Evolutionary conservation across 306 rosid species (phyloP), one percentile per base, ranked within the genome.

Genomic region (Casuarina cunninghamiana): DNA sequence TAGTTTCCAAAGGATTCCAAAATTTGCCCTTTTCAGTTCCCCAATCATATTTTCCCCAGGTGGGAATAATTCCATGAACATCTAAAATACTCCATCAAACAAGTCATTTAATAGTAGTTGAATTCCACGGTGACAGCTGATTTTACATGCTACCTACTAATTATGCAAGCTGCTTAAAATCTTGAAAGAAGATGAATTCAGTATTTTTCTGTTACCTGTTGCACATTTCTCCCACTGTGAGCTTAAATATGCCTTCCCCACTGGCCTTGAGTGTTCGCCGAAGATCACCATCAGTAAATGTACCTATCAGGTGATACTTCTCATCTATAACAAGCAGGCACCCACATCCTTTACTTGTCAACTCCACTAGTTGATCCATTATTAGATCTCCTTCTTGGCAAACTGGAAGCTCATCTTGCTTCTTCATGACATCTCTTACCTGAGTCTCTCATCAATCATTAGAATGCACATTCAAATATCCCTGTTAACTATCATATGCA

Each of bases 371-470:
- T 78, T 91, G 96, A 72, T 91, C 98, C 98, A 95, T 91, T 61
- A 95, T 95, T 79, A 93, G 79, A 85, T 91, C 96, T 1, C 86
- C 86, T 89, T 96, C 94, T 72, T 83, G 83, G 87, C 99, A 96
- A 39, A 91, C 84, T 6, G 99, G 99, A 80, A 96, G 85, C 86
- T 93, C 99, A 19, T 89, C 92, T 65, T 91, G 84, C 79, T 90
- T 93, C 92, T 90, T 96, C 99, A 96, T 91, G 57, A 93, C 87
- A 83, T 96, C 98, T 79, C 75, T 93, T 19, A 96, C 99, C 99
- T 96, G 80, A 65, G 76, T 71, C 65, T 48, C 38, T 44, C 2
- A 2, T 17, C 12, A 32, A 4, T 21, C 44, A 45, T 69, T 63
- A 79, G n/a, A 39, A 69, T 42, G 67, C 77, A 78, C 51, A 32